A percentile compares a stretch with the other conserved stretches of the same genome.
Evolutionary conservation across 768 basidiomycete genomes (phyloP).

Genomic region (Suillus occidentalis): DNA sequence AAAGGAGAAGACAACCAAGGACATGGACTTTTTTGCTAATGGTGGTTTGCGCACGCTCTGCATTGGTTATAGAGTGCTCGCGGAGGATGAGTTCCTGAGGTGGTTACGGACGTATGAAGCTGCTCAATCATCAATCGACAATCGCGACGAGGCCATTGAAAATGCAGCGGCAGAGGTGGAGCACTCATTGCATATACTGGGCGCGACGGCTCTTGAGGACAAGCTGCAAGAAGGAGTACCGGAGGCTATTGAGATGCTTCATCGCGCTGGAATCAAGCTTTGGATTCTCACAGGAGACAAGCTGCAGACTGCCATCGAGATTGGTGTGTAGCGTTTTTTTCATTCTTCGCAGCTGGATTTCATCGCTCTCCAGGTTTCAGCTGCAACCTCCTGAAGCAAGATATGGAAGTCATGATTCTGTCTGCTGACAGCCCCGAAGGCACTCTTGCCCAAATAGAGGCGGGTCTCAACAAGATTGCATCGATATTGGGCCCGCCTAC

Average conservation of each 20-base stretch:
- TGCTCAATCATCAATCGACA: conserved; percentile 72
- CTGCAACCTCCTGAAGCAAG: conserved; percentile 90
- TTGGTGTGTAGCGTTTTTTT: conserved; percentile 45
- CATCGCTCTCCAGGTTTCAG: conserved; percentile 57
- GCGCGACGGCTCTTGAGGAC: conserved; percentile 95
- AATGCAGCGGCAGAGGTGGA: conserved; percentile 84
- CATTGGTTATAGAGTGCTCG: conserved; percentile 76
- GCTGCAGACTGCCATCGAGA: conserved; percentile 97
- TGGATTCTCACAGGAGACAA: conserved; percentile 99
- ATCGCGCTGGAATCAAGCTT: conserved; percentile 92
- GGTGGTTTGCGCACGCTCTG: conserved; percentile 89
- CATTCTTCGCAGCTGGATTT: background rate
- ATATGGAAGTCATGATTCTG: conserved; percentile 97
- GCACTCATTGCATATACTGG: conserved; percentile 78
- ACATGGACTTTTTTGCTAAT: conserved; percentile 95
- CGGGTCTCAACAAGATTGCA: conserved; percentile 91
- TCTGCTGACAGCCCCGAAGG: conserved; percentile 78
- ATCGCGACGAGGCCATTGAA: conserved; percentile 91
- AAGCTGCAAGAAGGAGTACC: conserved; percentile 97
- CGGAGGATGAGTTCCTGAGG: conserved; percentile 78
- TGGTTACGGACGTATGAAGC: conserved; percentile 84
- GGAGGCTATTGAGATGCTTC: conserved; percentile 89
- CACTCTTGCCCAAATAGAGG: conserved; percentile 85
- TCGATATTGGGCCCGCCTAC: conserved; percentile 79
- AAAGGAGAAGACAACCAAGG: conserved; percentile 76